phyloP scores from a whole-genome alignment of 116 monocot genomes.

The Cymodocea nodosa region DNA sequence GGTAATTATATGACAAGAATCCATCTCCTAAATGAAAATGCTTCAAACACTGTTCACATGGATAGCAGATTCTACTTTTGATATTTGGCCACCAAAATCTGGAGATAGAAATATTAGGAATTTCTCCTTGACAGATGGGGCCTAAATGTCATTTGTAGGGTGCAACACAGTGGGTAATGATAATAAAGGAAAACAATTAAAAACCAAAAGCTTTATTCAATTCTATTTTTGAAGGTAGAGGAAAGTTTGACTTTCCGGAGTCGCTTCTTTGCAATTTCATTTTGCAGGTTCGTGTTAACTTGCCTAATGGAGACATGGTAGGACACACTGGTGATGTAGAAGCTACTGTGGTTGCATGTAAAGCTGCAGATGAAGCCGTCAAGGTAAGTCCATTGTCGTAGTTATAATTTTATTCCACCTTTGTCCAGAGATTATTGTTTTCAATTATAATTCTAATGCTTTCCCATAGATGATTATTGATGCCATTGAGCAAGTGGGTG shows the following conservation, averaged over 20 bases:
- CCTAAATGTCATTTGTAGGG: too few species aligned
- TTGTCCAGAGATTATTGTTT: background rate
- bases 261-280: background rate
- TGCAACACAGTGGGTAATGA: too few species aligned
- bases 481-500: slow-evolving; percentile 80
- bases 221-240: too few species aligned
- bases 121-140: too few species aligned
- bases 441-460: background rate
- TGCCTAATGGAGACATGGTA: slow-evolving; percentile 96
- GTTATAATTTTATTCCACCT: background rate
- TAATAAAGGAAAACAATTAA: too few species aligned
- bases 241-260: background rate
- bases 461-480: slow-evolving; percentile 61
- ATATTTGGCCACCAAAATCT: too few species aligned
- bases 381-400: slow-evolving; percentile 33
- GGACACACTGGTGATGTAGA: slow-evolving; percentile 98
- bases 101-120: too few species aligned
- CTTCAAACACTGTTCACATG: too few species aligned
- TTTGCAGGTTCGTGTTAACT: slow-evolving; percentile 82
- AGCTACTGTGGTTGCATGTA: slow-evolving; percentile 89
- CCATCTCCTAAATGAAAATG: too few species aligned
- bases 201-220: too few species aligned
- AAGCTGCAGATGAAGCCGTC: slow-evolving; percentile 87
- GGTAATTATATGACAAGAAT: too few species aligned
- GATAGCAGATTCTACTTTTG: too few species aligned